Evolutionary conservation across 495 filamentous ascomycete genomes (phyloP), one percentile per base, ranked within the genome.

Genomic region (Aspergillus sclerotioniger): DNA sequence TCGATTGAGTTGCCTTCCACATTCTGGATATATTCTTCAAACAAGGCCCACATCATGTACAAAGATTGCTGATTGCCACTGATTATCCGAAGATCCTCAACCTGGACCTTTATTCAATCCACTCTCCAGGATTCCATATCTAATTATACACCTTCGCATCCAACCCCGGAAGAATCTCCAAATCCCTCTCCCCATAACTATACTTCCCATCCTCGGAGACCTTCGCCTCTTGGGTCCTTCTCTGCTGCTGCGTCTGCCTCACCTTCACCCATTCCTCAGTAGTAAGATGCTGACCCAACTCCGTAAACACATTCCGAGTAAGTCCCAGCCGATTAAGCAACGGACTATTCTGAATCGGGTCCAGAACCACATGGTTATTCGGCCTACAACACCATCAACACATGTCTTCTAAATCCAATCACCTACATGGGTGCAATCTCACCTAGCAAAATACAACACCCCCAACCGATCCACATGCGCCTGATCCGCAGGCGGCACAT

Each of bases 401-500:
- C 19, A 48, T 63, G 19, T 60, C 39, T 7, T 6, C n/a, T n/a
- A n/a, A n/a, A n/a, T n/a, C 35, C 19, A 6, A 33, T 19, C 0
- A 50, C 8, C 8, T n/a, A 12, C 1, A 43, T 1, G 25, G 16
- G 12, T 10, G 8, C 0, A 0, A 49, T 54, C 67, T 39, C 49
- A 73, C 64, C 71, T 67, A 3, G 74, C 71, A 51, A 80, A 77
- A 48, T 78, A 77, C 47, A 83, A 58, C 17, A 82, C 71, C 1
- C 82, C 79, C 41, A 82, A 64, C 8, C 80, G 74, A 60, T 82
- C 75, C 21, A 82, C 64, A 52, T 81, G 71, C 12, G 74, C 71
- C 59, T 85, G 81, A 56, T 82, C 77, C 3, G 67, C 53, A 0
- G 80, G 79, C 6, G 77, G 77, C 6, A 79, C 69, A 58, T 77